Conservation (phyloP, 106 monocot species). For the Dioscorea alata region DNA sequence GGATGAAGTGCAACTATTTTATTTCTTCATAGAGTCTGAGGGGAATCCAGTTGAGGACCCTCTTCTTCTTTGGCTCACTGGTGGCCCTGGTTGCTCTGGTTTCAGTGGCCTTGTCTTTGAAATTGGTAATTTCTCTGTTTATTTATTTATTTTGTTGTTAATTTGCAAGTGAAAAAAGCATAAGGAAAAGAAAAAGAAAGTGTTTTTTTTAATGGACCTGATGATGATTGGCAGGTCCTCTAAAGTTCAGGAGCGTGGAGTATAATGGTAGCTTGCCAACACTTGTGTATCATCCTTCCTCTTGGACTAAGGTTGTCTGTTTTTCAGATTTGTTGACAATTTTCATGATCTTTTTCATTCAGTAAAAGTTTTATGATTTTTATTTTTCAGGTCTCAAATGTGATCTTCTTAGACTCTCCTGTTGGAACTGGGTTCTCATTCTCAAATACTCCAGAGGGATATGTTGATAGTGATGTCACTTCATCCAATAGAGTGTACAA, state of each 20-base stretch:
- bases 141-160: no score
- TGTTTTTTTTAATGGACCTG: no score
- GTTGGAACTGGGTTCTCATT: constrained; percentile 68
- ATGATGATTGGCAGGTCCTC: constrained; percentile 26
- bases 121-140: constrained; percentile 4
- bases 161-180: no score
- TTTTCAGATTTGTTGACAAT: neutral
- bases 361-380: neutral
- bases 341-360: no score
- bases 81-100: constrained; percentile 32
- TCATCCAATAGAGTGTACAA: constrained; percentile 10
- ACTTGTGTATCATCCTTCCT: constrained; percentile 20
- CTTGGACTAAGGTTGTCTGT: constrained; percentile 44
- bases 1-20: constrained; percentile 13
- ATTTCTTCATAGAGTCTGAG: constrained; percentile 14
- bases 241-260: constrained; percentile 12
- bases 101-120: constrained; percentile 8
- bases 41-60: constrained; percentile 6
- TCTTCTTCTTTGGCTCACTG: constrained; percentile 24
- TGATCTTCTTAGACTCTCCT: constrained; percentile 62
- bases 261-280: constrained; percentile 40
- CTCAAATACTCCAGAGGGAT: constrained; percentile 23
- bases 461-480: constrained; percentile 21
- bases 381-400: constrained; percentile 24
- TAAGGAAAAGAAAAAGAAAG: no score